Evolutionary conservation across 805 yeast genomes (phyloP), one percentile per base, ranked within the genome.

Genomic region (Grigorovia humatica): DNA sequence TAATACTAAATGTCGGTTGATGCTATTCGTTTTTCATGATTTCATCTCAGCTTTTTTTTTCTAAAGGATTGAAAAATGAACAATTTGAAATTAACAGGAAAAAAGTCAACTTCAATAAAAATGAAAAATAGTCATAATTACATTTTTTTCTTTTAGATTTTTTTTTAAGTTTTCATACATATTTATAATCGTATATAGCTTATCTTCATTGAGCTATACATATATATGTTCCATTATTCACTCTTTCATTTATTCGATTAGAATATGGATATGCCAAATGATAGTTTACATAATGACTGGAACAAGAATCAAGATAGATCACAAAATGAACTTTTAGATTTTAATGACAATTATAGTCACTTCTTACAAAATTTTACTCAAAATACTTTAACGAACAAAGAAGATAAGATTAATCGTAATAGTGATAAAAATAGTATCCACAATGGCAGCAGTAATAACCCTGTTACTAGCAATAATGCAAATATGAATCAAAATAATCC

Each of bases 311-410:
- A 4, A 2, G 30, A n/a, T 44, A 49, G 13, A 15, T n/a, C 41
- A 13, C 59, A 58, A 48, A 55, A 50, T 43, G 57, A 60, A 8
- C 52, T 62, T 57, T 46, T 63, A 51, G 55, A 54, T 35, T 56
- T 62, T 44, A 55, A 59, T 43, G 68, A 64, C 32, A 60, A 62
- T 48, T 63, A 63, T 51, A 55, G 63, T 11, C 53, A 56, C 32
- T 56, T 64, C 40, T 46, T 64, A 43, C 59, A 62, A 45, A 59
- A 58, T 51, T 49, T 63, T 48, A 58, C 61, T 0, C 57, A 32
- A 8, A 13, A 13, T 9, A 32, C 38, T 32, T 8, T 32, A 8
- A 32, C 11, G 3, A 13, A 4, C 15, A 32, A 32, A 32, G 38
- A 32, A 2, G 38, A 32, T 32, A 32, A 32, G 38, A 9, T 8